Evolutionary conservation across 352 stramenopile genomes (phyloP).

Genomic region (Globisporangium canariense): DNA sequence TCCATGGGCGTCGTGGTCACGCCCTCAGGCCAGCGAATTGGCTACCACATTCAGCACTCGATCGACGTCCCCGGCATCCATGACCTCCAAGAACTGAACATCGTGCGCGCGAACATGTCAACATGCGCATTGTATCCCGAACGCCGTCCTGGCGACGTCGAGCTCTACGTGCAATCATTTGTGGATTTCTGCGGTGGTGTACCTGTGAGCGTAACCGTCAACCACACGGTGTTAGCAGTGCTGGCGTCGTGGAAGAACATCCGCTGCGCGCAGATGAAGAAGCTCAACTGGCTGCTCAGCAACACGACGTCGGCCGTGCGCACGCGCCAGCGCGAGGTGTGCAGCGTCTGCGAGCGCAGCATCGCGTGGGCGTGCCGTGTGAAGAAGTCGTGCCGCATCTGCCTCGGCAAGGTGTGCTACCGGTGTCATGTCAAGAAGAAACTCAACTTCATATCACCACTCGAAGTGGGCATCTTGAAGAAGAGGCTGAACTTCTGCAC

Average conservation of each 20-base stretch:
- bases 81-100: slow-evolving; percentile 31
- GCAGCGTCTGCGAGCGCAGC: slow-evolving; percentile 5
- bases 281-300: slow-evolving; percentile 25
- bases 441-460: slow-evolving; percentile 19
- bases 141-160: slow-evolving; percentile 22
- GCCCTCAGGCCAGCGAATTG: slow-evolving; percentile 35
- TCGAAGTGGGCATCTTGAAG: slow-evolving; percentile 29
- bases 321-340: slow-evolving; percentile 1
- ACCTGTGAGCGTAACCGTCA: slow-evolving; percentile 26
- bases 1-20: slow-evolving; percentile 39
- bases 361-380: slow-evolving; percentile 10
- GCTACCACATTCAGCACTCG: slow-evolving; percentile 53
- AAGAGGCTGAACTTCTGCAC: slow-evolving; percentile 12
- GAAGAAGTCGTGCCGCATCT: slow-evolving; percentile 8
- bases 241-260: slow-evolving; percentile 14
- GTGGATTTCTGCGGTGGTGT: slow-evolving; percentile 30
- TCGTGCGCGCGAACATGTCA: slow-evolving; percentile 40
- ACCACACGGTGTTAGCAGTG: slow-evolving; percentile 9
- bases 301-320: slow-evolving; percentile 11
- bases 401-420: background rate
- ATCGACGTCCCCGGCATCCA: slow-evolving; percentile 32
- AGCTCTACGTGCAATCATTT: slow-evolving; percentile 34
- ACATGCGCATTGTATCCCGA: slow-evolving; percentile 41
- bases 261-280: slow-evolving; percentile 40
- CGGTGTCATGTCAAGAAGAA: slow-evolving; percentile 1